Conservation (phyloP, 116 monocot genomes). For the Papilionanthe hybrid region DNA sequence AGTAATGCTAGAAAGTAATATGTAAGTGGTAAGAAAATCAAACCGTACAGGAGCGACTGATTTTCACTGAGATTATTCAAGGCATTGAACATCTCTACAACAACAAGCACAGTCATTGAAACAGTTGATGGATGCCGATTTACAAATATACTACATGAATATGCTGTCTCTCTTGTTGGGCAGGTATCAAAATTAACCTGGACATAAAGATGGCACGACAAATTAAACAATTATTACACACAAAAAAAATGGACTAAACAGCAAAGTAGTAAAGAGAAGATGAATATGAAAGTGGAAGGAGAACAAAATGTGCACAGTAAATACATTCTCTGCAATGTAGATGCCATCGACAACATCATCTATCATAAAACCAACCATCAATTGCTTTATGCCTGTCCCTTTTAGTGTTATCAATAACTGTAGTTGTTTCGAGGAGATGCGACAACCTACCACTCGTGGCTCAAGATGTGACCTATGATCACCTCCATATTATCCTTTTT, state of each 20-base stretch:
- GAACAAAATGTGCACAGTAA: background rate
- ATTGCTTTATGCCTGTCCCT: background rate
- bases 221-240: background rate
- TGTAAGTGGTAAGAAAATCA: background rate
- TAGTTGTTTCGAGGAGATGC: background rate
- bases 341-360: background rate
- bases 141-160: constrained; percentile 93
- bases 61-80: constrained; percentile 99
- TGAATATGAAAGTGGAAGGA: background rate
- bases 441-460: background rate
- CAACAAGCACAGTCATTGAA: constrained; percentile 98
- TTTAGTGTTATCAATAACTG: background rate
- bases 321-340: background rate
- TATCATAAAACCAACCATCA: background rate
- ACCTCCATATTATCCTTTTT: background rate
- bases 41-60: constrained; percentile 81
- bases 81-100: constrained; percentile 99
- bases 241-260: background rate
- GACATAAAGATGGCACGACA: constrained; percentile 13
- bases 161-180: constrained; percentile 67
- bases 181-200: constrained; percentile 98
- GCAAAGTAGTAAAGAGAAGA: background rate
- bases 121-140: constrained; percentile 96
- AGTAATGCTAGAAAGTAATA: background rate
- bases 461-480: background rate